Percentiles rank a stretch among this genome's conserved stretches.
Conservation (phyloP, 257 asterid species). For the Solanum medicagineum region DNA sequence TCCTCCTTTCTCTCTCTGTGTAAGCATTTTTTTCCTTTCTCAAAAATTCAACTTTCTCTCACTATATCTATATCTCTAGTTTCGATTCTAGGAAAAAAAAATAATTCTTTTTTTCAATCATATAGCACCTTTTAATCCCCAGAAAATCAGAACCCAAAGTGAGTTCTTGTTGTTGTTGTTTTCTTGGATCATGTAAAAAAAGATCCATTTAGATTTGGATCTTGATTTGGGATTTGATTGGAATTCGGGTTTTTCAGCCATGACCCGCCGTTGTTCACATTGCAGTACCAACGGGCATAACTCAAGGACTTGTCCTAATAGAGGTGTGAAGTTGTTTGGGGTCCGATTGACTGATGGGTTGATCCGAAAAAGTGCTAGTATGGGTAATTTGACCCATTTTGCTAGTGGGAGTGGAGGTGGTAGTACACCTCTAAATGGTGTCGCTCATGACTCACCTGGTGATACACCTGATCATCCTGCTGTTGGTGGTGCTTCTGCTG, state of each 20-base stretch:
- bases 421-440: slow-evolving; percentile 43
- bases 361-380: slow-evolving; percentile 96
- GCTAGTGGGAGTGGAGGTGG: slow-evolving; percentile 28
- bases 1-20: not conserved
- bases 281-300: slow-evolving; percentile 99
- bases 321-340: slow-evolving; percentile 97
- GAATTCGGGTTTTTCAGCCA: slow-evolving; percentile 5
- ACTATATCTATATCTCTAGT: not conserved
- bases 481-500: slow-evolving; percentile 51
- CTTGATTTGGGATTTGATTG: not conserved
- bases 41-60: not conserved
- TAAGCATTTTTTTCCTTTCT: not conserved
- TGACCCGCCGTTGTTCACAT: slow-evolving; percentile 99
- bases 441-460: slow-evolving; percentile 56
- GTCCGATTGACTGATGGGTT: slow-evolving; percentile 97
- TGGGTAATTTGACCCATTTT: slow-evolving; percentile 94
- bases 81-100: not conserved
- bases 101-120: not conserved
- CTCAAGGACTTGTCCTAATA: slow-evolving; percentile 93
- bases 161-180: not conserved
- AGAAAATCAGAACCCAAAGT: not conserved
- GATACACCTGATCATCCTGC: slow-evolving; percentile 86
- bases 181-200: slow-evolving; percentile 4
- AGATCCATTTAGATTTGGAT: not conserved
- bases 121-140: not conserved